phyloP scores from a whole-genome alignment of 192 early-diverging fungal species.

The Mortierella claussenii region DNA sequence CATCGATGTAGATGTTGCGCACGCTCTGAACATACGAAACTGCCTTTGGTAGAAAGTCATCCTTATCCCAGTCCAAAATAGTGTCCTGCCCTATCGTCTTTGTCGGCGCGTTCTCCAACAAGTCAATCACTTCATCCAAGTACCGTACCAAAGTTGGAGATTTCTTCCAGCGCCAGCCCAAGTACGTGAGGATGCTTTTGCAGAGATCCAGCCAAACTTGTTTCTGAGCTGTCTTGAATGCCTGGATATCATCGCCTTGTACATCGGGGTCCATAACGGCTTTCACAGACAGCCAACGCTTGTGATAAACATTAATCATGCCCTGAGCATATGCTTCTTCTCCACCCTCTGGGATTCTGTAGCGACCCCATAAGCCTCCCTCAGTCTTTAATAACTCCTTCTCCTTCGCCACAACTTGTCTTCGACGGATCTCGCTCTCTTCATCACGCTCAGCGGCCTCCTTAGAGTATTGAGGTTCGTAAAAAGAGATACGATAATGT shows the following conservation, averaged over 20 bases:
- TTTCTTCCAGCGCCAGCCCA: slow-evolving; percentile 45
- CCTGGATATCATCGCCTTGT: slow-evolving; percentile 12
- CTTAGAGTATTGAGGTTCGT: slow-evolving; percentile 2
- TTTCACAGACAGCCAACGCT: slow-evolving; percentile 38
- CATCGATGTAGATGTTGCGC: not conserved
- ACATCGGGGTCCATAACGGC: slow-evolving; percentile 18
- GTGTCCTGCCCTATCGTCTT: slow-evolving; percentile 16
- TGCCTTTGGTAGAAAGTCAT: not conserved
- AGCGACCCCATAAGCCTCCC: slow-evolving; percentile 19
- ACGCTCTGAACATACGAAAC: slow-evolving; percentile 6
- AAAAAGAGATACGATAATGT: not conserved
- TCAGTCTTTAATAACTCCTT: slow-evolving; percentile 7
- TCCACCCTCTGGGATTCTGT: slow-evolving; percentile 13
- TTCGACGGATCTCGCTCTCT: slow-evolving; percentile 14
- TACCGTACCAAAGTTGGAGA: slow-evolving; percentile 31
- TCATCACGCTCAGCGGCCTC: slow-evolving; percentile 18
- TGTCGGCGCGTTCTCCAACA: slow-evolving; percentile 7
- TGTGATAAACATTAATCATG: slow-evolving; percentile 8
- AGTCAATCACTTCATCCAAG: slow-evolving; percentile 11
- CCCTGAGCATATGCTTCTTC: slow-evolving; percentile 26
- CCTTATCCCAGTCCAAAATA: slow-evolving; percentile 21
- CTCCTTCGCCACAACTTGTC: slow-evolving; percentile 9
- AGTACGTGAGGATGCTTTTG: not conserved
- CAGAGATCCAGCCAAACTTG: slow-evolving; percentile 15
- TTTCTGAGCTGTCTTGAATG: slow-evolving; percentile 15